Conservation (phyloP, 164 flowering plant species). For the Aristolochia fimbriata region DNA sequence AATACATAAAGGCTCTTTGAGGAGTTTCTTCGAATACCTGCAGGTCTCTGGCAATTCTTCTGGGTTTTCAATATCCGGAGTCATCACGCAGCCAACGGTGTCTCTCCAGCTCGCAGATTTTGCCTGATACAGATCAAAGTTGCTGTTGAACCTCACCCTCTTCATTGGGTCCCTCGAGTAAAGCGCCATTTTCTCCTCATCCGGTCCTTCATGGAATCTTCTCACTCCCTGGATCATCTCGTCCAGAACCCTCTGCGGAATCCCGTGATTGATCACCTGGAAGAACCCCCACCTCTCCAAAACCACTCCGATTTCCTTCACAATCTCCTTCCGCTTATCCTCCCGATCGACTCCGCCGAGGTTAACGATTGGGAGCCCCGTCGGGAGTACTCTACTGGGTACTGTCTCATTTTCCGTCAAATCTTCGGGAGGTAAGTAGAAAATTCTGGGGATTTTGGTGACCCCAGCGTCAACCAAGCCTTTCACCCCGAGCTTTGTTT, state of each 20-base stretch:
- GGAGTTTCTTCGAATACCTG: conserved; percentile 18
- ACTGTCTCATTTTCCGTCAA: not conserved
- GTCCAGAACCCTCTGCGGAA: conserved; percentile 23
- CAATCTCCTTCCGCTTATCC: conserved; percentile 8
- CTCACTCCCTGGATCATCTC: conserved; percentile 26
- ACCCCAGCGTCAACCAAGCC: conserved; percentile 14
- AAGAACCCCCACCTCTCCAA: conserved; percentile 40
- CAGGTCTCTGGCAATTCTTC: conserved; percentile 23
- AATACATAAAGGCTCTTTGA: not conserved
- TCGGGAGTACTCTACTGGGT: not conserved
- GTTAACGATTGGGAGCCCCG: conserved; percentile 18
- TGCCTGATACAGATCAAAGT: conserved; percentile 20
- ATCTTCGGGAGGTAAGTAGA: conserved; percentile 7
- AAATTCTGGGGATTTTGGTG: conserved; percentile 8
- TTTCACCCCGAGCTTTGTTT: conserved; percentile 14
- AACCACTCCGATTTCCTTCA: conserved; percentile 21
- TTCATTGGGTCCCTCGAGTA: conserved; percentile 21
- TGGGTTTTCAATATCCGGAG: conserved; percentile 13
- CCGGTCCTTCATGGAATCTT: conserved; percentile 28
- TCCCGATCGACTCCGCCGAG: conserved; percentile 8
- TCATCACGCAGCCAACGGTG: conserved; percentile 10
- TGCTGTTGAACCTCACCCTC: conserved; percentile 17
- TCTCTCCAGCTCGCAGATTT: conserved; percentile 31
- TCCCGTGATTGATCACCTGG: conserved; percentile 43
- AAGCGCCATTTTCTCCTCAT: conserved; percentile 23